Percentiles rank a stretch among this genome's conserved stretches.
phyloP scores from a whole-genome alignment of 768 basidiomycete species.

The Pholiota conissans region DNA sequence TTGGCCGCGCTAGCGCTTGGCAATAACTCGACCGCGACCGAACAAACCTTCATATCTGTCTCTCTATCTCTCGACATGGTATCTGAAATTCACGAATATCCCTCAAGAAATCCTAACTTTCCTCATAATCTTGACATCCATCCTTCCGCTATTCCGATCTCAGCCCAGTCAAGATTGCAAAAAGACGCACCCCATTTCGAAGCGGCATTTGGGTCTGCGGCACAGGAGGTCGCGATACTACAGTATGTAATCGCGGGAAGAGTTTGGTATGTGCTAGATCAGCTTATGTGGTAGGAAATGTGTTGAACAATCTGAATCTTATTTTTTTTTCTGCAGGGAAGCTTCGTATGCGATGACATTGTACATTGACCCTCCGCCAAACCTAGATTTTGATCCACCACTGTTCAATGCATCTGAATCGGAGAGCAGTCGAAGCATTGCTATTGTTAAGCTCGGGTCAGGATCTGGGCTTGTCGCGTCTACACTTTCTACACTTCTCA shows the following conservation, averaged over 20 bases:
- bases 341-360: constrained; percentile 60
- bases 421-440: constrained; percentile 15
- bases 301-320: too few relatives aligned
- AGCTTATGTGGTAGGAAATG: neutral
- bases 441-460: constrained; percentile 76
- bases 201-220: constrained; percentile 28
- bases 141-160: constrained; percentile 17
- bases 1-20: too few relatives aligned
- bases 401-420: constrained; percentile 30
- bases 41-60: too few relatives aligned
- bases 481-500: constrained; percentile 31
- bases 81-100: neutral
- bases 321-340: constrained; percentile 51
- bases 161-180: neutral
- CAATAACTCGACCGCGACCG: too few relatives aligned
- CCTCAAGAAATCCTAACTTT: constrained; percentile 35
- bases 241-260: constrained; percentile 82
- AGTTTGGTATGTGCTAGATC: constrained; percentile 60
- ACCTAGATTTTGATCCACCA: constrained; percentile 55
- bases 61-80: neutral
- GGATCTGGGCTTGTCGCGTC: constrained; percentile 68
- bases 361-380: constrained; percentile 47
- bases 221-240: constrained; percentile 61
- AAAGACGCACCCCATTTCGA: constrained; percentile 10
- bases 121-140: constrained; percentile 24